These are phyloP conservation scores for Aspergillus nidulans DNA, from an alignment of 495 filamentous ascomycete genomes.

Conservation along the genomic window DNA sequence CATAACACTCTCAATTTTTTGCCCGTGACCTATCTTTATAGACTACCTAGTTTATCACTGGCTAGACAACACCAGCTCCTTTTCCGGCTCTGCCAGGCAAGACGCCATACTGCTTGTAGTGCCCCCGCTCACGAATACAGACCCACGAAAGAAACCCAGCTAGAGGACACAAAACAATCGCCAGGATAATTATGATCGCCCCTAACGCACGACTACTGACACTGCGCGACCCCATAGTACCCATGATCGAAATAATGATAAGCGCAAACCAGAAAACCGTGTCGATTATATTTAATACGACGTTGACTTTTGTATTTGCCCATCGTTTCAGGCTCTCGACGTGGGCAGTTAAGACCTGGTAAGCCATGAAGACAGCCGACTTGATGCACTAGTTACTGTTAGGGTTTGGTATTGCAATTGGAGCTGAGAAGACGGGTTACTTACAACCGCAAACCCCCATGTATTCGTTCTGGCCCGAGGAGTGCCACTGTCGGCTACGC, in stretches of 20 bases:
- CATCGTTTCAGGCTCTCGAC: conserved; percentile 21
- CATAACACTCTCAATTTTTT: too few relatives aligned
- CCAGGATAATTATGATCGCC: conserved; percentile 16
- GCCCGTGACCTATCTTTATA: too few relatives aligned
- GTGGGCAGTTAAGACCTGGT: conserved; percentile 28
- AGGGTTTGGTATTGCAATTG: not conserved
- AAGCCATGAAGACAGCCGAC: conserved; percentile 29
- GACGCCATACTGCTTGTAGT: conserved; percentile 13
- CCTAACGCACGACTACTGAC: conserved; percentile 20
- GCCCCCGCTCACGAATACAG: conserved; percentile 11
- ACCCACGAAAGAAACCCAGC: conserved; percentile 12
- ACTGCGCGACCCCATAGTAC: conserved; percentile 7
- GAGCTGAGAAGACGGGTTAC: not conserved
- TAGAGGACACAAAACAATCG: conserved; percentile 14
- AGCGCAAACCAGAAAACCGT: conserved; percentile 33
- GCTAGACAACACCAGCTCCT: too few relatives aligned
- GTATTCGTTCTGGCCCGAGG: conserved; percentile 18
- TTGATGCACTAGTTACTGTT: conserved; percentile 23
- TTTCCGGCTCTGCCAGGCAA: too few relatives aligned
- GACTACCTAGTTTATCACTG: too few relatives aligned
- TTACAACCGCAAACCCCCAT: conserved; percentile 28
- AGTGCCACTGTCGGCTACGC: conserved; percentile 20
- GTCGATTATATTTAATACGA: conserved; percentile 28
- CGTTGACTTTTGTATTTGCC: conserved; percentile 28
- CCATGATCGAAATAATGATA: conserved; percentile 22